phyloP scores from a whole-genome alignment of 345 rosid genomes.

The Camelina sativa region DNA sequence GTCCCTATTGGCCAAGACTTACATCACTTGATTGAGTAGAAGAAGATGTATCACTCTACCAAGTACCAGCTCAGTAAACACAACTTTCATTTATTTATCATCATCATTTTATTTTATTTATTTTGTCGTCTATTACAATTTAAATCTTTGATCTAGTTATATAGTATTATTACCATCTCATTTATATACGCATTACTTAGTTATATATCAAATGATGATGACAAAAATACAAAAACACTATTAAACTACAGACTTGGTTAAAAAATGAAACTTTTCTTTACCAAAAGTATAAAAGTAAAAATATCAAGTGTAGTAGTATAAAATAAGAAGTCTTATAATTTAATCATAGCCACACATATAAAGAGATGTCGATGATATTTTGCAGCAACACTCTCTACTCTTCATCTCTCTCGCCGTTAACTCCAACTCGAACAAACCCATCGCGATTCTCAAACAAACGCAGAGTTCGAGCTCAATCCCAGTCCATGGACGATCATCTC shows the following conservation, averaged over 20 bases:
- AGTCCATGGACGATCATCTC: slow-evolving; percentile 48
- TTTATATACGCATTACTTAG: too few relatives aligned
- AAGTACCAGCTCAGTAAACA: not conserved
- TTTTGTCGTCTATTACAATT: too few relatives aligned
- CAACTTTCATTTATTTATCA: not conserved
- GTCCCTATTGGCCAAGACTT: slow-evolving; percentile 12
- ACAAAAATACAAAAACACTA: not conserved
- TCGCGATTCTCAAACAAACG: slow-evolving; percentile 22
- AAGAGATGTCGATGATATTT: slow-evolving; percentile 55
- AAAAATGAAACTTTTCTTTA: too few relatives aligned
- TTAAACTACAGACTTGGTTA: too few relatives aligned
- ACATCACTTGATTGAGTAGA: slow-evolving; percentile 25
- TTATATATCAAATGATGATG: not conserved
- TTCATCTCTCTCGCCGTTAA: slow-evolving; percentile 19
- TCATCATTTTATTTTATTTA: not conserved
- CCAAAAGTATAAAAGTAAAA: not conserved
- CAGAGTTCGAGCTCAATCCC: slow-evolving; percentile 35
- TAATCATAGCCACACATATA: slow-evolving; percentile 33
- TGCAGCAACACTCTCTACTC: slow-evolving; percentile 40
- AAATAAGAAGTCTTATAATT: not conserved
- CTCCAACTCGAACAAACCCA: slow-evolving; percentile 24
- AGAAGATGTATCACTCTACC: not conserved
- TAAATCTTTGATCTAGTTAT: too few relatives aligned
- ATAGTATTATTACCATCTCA: too few relatives aligned
- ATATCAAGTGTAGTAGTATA: not conserved